Evolutionary conservation across 768 basidiomycete genomes (phyloP), one percentile per base, ranked within the genome.

Genomic region (Kwoniella dendrophila): DNA sequence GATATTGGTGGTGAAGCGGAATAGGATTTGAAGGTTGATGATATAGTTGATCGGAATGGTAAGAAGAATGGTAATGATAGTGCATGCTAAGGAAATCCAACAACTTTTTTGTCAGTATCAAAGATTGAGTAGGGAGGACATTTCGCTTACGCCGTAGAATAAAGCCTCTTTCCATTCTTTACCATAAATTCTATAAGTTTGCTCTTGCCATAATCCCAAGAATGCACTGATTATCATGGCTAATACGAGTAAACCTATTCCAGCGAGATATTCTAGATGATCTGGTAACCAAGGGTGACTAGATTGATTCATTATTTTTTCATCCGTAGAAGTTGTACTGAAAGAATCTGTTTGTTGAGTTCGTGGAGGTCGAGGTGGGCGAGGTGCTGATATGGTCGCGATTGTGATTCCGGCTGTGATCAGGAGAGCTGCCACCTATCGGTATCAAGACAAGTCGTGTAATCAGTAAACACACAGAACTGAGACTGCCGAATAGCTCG

Each of bases 101-200:
- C 45, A 36, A 12, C n/a, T n/a, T n/a, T n/a, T n/a, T n/a, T n/a
- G n/a, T n/a, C n/a, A n/a, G n/a, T n/a, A n/a, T n/a, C n/a, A n/a
- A n/a, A n/a, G n/a, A n/a, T n/a, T n/a, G n/a, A n/a, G n/a, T n/a
- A n/a, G n/a, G n/a, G n/a, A n/a, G n/a, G n/a, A n/a, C n/a, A n/a
- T 16, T 24, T 22, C 14, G 63, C 83, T 48, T 72, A 91, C 90
- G 32, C 87, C 89, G 75, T 92, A 93, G 72, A 93, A 92, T 2
- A 92, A 82, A 2, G 86, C 87, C 77, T 92, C 91, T 69, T 84
- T 85, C 91, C 91, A 93, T 41, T 70, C 85, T 0, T 87, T 87
- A 0, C 90, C 90, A 67, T 90, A 90, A 44, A 79, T 82, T 56
- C 78, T 82, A 75, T 89, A 93, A 7, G 89, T 90, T 56, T 81